Evolutionary conservation across 1,284 basidiomycete species (phyloP).

Genomic region (Calocybe gambosa): DNA sequence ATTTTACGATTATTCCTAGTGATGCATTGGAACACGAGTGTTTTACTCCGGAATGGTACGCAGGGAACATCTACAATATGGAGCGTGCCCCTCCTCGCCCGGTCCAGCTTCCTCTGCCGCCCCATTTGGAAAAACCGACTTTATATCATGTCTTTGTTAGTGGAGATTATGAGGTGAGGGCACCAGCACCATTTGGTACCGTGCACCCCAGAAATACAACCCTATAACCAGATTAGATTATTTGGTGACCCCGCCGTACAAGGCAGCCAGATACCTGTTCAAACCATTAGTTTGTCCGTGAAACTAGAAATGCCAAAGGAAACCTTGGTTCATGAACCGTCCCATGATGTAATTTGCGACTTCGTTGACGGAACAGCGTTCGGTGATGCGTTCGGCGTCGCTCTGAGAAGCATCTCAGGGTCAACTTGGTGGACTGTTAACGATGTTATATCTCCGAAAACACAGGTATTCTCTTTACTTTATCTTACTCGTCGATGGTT

Average conservation of each 20-base stretch:
- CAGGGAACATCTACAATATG: slow-evolving; percentile 69
- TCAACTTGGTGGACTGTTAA: slow-evolving; percentile 42
- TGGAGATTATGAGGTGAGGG: slow-evolving; percentile 65
- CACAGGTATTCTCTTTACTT: slow-evolving; percentile 11
- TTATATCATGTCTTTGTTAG: slow-evolving; percentile 52
- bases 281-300: slow-evolving; percentile 43
- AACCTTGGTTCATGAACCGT: slow-evolving; percentile 32
- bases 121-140: slow-evolving; percentile 36
- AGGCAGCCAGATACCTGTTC: slow-evolving; percentile 39
- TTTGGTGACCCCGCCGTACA: slow-evolving; percentile 62
- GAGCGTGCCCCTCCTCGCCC: slow-evolving; percentile 41
- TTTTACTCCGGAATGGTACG: slow-evolving; percentile 53
- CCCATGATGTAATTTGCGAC: slow-evolving; percentile 54
- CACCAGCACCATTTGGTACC: background rate
- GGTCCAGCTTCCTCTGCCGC: slow-evolving; percentile 42
- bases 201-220: slow-evolving; percentile 5
- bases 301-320: slow-evolving; percentile 28
- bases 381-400: slow-evolving; percentile 60
- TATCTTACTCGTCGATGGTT: background rate
- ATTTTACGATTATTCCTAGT: slow-evolving; percentile 54
- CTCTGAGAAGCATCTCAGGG: slow-evolving; percentile 44
- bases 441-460: slow-evolving; percentile 15
- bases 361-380: slow-evolving; percentile 66
- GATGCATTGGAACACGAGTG: slow-evolving; percentile 15
- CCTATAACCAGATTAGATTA: slow-evolving; percentile 53